Base-by-base conservation (phyloP, 2,329 filamentous ascomycete genomes). In the Aureobasidium sp. region DNA sequence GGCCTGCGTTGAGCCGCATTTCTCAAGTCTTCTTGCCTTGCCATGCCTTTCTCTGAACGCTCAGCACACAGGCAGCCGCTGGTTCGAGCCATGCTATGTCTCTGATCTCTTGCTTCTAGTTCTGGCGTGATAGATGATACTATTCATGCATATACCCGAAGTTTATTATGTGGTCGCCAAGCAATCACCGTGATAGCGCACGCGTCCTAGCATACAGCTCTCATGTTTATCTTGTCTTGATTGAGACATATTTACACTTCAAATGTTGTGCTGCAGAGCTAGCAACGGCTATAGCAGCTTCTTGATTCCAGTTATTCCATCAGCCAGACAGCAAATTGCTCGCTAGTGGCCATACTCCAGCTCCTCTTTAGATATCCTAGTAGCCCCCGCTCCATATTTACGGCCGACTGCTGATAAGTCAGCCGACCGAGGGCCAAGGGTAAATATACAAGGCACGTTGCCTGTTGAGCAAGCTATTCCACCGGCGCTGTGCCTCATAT, bases 311-410 rank as follows among this genome's bases (percentile, higher is more conserved):
- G 6, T 9, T n/a, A 41, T 17, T 9, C 20, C 37, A 20, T 20
- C 37, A 29, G 8, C 26, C 13, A 37, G 12, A 12, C 13, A 15
- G 34, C 13, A 12, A 13, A 4, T 37, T 29, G n/a, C 32, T 24
- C 32, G 51, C 36, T 43, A 43, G 51, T 32, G 51, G 26, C 27
- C 41, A 34, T 56, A 24, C 20, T 36, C 24, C 53, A 56, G 37
- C 53, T 57, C 39, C 7, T 24, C 36, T 9, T 17, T 36, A 20
- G 32, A 29, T 26, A 41, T 41, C 53, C 52, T 56, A 44, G 27
- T 56, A 46, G n/a, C 37, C 55, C 55, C 55, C 55, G 55, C 55
- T 59, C 55, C 55, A 48, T 59, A 48, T 47, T 59, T 59, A 59
- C 55, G 55, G 55, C 55, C 55, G 55, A 27, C 32, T 27, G 43